Evolutionary conservation across 768 basidiomycete species (phyloP).

Genomic region (Calocera viscosa): DNA sequence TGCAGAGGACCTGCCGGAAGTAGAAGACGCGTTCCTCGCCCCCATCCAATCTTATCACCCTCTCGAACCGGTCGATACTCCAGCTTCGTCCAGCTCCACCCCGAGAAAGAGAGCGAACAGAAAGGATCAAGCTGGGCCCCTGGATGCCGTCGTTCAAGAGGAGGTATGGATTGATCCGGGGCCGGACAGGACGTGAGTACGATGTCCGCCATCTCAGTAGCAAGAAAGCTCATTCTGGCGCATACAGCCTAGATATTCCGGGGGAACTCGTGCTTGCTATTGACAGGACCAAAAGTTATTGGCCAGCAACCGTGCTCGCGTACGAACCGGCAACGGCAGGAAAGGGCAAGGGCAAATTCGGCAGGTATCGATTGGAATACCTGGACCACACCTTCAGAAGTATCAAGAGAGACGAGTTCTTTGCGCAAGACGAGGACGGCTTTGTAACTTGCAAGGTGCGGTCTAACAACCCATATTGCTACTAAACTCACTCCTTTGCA

Average conservation of each 20-base stretch:
- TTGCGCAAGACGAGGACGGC: neutral
- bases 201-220: neutral
- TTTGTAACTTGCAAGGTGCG: constrained; percentile 1
- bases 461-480: neutral
- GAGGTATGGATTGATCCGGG: neutral
- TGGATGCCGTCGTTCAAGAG: neutral
- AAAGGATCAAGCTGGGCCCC: neutral
- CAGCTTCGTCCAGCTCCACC: neutral
- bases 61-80: neutral
- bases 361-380: neutral
- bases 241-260: neutral
- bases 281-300: neutral
- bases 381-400: neutral
- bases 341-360: neutral
- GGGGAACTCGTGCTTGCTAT: neutral
- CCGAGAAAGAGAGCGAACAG: neutral
- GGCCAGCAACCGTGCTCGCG: neutral
- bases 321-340: neutral
- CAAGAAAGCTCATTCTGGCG: neutral
- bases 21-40: neutral
- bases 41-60: neutral
- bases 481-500: neutral
- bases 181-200: neutral
- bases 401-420: neutral
- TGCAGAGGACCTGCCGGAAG: neutral